Evolutionary conservation across 2,329 filamentous ascomycete species (phyloP).

Genomic region (Botrytis elliptica): DNA sequence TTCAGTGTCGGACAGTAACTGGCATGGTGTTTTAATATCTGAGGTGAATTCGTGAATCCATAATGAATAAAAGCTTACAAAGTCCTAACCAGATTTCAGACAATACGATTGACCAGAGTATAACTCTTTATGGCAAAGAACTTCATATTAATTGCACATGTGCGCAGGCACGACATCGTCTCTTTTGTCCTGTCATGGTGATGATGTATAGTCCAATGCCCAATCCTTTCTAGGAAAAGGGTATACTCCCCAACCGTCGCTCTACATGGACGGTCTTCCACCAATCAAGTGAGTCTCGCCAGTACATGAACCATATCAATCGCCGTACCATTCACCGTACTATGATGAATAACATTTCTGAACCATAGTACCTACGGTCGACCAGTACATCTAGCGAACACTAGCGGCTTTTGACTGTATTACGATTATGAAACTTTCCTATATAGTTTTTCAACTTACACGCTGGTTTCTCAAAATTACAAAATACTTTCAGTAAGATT

Average conservation of each 20-base stretch:
- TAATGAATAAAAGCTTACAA: not conserved
- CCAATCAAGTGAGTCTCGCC: too few relatives aligned
- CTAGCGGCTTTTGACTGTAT: not conserved
- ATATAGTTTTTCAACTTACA: not conserved
- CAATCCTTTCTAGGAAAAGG: not conserved
- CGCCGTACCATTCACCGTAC: not conserved
- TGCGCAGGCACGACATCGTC: not conserved
- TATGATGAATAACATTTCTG: not conserved
- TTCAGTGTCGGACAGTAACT: rapidly evolving
- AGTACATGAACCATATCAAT: not conserved
- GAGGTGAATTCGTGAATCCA: not conserved
- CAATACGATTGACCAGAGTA: not conserved
- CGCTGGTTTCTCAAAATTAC: not conserved
- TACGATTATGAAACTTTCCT: not conserved
- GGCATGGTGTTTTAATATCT: not conserved
- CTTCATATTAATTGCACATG: not conserved
- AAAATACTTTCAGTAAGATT: not conserved
- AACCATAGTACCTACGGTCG: not conserved
- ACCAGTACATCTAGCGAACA: not conserved
- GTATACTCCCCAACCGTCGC: not conserved
- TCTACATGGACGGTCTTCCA: not conserved
- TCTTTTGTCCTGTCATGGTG: not conserved
- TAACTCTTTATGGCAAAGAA: not conserved
- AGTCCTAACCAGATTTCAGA: not conserved
- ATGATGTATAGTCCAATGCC: not conserved